Evolutionary conservation across 75 land plant genomes (phyloP).

Genomic region (Selaginella tamariscina): DNA sequence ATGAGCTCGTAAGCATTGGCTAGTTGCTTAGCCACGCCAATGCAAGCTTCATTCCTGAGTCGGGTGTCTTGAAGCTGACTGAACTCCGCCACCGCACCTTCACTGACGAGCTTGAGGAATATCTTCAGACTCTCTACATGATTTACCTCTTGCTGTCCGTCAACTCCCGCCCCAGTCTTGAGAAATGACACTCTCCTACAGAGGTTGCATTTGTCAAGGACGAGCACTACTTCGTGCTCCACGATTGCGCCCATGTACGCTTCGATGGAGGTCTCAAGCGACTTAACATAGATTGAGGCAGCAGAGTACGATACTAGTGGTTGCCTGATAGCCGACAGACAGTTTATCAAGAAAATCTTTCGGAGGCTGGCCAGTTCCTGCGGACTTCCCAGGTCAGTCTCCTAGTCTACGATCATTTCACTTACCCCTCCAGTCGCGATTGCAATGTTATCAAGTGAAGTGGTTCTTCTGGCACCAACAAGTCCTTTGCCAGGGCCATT

Average conservation of each 20-base stretch:
- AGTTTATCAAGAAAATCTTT: slow-evolving; percentile 83
- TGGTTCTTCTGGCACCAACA: not conserved
- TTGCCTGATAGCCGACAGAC: slow-evolving; percentile 77
- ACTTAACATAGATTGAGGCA: slow-evolving; percentile 44
- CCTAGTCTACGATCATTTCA: no score
- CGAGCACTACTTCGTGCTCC: slow-evolving; percentile 57
- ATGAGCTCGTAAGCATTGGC: slow-evolving; percentile 63
- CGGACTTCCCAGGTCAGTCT: not conserved
- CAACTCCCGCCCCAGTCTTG: slow-evolving; percentile 28
- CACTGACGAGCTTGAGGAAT: slow-evolving; percentile 64
- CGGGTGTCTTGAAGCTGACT: slow-evolving; percentile 71
- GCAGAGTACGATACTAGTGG: slow-evolving; percentile 52
- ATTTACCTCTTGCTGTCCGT: slow-evolving; percentile 33
- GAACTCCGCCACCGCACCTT: slow-evolving; percentile 76
- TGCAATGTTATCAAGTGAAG: not conserved
- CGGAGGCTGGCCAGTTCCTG: slow-evolving; percentile 29
- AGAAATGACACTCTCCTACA: slow-evolving; percentile 48
- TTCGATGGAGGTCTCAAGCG: slow-evolving; percentile 41
- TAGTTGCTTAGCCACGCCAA: slow-evolving; percentile 49
- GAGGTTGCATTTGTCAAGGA: slow-evolving; percentile 61
- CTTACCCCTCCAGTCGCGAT: not conserved
- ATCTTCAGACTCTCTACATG: slow-evolving; percentile 54
- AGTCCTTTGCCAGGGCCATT: slow-evolving; percentile 14
- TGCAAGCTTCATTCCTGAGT: slow-evolving; percentile 63
- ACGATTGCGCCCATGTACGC: slow-evolving; percentile 45